A percentile compares a stretch with the other conserved stretches of the same genome.
These are phyloP conservation scores for Rutidosis leptorrhynchoides DNA, from an alignment of 129 eudicot genomes.

Conservation along the genomic window DNA sequence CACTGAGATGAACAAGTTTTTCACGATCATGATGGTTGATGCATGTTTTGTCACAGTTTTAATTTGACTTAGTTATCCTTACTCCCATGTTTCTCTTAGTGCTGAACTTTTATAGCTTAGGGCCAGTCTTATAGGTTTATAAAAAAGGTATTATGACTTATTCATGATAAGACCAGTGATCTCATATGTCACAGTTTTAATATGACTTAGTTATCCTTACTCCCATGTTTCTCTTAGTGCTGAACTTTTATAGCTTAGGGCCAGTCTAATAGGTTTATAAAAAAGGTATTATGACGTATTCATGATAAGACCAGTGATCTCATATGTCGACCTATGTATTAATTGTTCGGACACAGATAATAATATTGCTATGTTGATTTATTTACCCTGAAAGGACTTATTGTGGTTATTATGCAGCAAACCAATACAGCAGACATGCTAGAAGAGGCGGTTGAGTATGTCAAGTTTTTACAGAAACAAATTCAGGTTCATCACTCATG, in stretches of 20 bases:
- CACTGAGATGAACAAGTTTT: background rate
- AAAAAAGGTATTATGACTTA: too few relatives aligned
- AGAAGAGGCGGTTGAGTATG: conserved; percentile 95
- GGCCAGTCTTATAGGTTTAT: background rate
- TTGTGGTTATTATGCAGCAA: conserved; percentile 60
- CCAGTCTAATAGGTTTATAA: background rate
- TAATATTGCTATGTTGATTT: background rate
- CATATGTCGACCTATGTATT: background rate
- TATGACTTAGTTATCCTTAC: background rate
- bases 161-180: too few relatives aligned
- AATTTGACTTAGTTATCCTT: background rate
- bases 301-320: background rate
- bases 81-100: background rate
- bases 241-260: background rate
- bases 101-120: background rate
- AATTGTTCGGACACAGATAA: background rate
- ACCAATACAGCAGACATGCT: conserved; percentile 96
- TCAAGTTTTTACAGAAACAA: conserved; percentile 70
- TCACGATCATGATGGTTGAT: background rate
- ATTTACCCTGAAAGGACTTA: conserved; percentile 4
- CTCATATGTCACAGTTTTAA: background rate
- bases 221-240: background rate
- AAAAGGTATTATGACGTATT: background rate
- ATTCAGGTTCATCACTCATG: conserved; percentile 65
- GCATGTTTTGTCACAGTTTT: background rate